Evolutionary conservation across 495 filamentous ascomycete species (phyloP).

Genomic region (Penicillium dipodomyicola): DNA sequence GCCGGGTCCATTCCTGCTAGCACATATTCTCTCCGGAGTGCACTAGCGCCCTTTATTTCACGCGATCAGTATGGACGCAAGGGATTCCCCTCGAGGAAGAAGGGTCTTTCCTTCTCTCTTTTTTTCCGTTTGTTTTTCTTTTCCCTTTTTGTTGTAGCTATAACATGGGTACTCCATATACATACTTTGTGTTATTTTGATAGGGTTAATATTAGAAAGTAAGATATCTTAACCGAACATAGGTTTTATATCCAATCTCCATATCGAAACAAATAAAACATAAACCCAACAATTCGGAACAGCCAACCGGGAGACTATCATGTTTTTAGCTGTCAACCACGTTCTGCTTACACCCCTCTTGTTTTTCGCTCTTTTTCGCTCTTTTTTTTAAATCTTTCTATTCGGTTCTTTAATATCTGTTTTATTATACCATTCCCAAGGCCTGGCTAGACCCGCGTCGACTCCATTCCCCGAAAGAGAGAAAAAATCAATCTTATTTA

Average conservation of each 20-base stretch:
- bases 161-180: too few species aligned
- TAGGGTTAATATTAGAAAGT: not conserved
- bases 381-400: slow-evolving; percentile 10
- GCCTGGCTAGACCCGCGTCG: slow-evolving; percentile 12
- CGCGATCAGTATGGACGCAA: slow-evolving; percentile 17
- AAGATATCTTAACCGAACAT: too few species aligned
- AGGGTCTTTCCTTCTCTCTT: not conserved
- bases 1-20: slow-evolving; percentile 8
- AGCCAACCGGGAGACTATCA: not conserved
- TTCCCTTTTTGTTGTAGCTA: not conserved
- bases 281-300: not conserved
- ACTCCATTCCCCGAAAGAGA: slow-evolving; percentile 10
- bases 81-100: slow-evolving; percentile 7
- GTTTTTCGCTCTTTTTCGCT: not conserved
- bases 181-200: too few species aligned
- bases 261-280: too few species aligned
- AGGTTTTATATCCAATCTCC: too few species aligned
- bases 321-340: slow-evolving; percentile 14
- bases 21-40: slow-evolving; percentile 17
- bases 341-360: slow-evolving; percentile 10
- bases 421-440: slow-evolving; percentile 13
- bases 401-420: slow-evolving; percentile 9
- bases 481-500: slow-evolving; percentile 11
- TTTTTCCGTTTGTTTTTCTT: not conserved
- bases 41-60: slow-evolving; percentile 14